Base-by-base conservation (phyloP, 176 grass and related monocot species). In the Typha latifolia region DNA sequence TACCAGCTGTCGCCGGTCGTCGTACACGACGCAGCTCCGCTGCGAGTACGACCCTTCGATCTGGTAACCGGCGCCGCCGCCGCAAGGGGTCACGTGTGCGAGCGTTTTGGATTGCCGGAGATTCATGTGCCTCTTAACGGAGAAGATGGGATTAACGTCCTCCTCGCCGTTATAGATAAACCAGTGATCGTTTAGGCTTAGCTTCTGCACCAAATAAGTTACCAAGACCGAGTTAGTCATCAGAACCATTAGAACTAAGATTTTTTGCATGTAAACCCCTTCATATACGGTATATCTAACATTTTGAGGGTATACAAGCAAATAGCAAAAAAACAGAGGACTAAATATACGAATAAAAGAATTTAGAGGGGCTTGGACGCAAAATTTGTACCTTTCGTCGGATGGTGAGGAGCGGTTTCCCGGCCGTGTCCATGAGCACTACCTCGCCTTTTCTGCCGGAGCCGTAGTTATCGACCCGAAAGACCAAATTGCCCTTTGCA, bases 401-500 rank as follows among this genome's bases (percentile, higher is more conserved):
- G 56, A 91, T 23, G 74, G 80, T 84, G 43, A 91, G 74, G 12
- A 75, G 79, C 18, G 70, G 34, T 43, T 73, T 73, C 13, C 70
- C 70, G 20, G 59, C 70, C 56, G 56, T 43, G 70, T 73, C 70
- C 70, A 73, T 73, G 70, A 73, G 70, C 37, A 73, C 47, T 37
- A 73, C 20, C 59, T 63, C 70, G 14, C 34, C 56, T 3, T 61
- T 49, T 1, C 68, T 32, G 13, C 72, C 59, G 10, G 77, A 27
- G 23, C 50, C 88, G 68, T 91, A 91, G 73, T 80, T 79, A 66
- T 96, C 91, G 14, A 96, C 84, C 62, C 91, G 84, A 80, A 85
- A 96, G 51, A 82, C 80, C 82, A 96, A 84, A 65, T 83, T 31
- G 51, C 91, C 91, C 12, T 26, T 77, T 18, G 47, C 49, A 66